Evolutionary conservation across 2,329 filamentous ascomycete genomes (phyloP).

Genomic region (Curvularia spicifera): DNA sequence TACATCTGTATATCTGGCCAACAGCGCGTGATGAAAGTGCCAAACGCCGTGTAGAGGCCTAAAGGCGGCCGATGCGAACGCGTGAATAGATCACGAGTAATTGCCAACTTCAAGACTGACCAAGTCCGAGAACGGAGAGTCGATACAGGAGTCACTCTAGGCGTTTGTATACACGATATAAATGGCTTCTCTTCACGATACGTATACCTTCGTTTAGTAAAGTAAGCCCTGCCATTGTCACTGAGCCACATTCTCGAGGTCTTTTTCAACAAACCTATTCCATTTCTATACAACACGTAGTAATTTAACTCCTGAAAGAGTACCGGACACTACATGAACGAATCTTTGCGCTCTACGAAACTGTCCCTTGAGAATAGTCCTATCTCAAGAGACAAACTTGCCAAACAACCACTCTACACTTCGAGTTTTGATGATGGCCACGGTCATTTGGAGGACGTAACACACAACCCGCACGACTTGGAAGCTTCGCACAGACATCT

Average conservation of each 20-base stretch:
- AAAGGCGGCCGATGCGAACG: slow-evolving; percentile 12
- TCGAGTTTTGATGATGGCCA: neutral
- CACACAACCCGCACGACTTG: neutral
- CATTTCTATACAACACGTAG: neutral
- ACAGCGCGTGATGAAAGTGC: slow-evolving; percentile 2
- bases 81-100: slow-evolving; percentile 46
- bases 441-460: slow-evolving; percentile 10
- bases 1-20: slow-evolving; percentile 1
- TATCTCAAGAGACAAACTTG: neutral
- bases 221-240: neutral
- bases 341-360: slow-evolving; percentile 8
- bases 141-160: slow-evolving; percentile 1
- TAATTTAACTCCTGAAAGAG: neutral
- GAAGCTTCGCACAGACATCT: slow-evolving; percentile 10
- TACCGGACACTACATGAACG: slow-evolving; percentile 23
- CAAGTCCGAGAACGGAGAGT: slow-evolving; percentile 1
- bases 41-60: slow-evolving; percentile 5
- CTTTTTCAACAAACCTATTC: neutral
- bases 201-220: neutral
- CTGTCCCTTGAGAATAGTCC: slow-evolving; percentile 6
- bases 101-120: slow-evolving; percentile 8
- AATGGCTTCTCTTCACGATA: slow-evolving; percentile 16
- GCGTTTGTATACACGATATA: slow-evolving; percentile 17
- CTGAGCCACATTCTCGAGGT: neutral
- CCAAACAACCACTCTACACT: slow-evolving; percentile 3